Base-by-base conservation (phyloP, 148 eudicot species). In the Fagopyrum homotropicum region DNA sequence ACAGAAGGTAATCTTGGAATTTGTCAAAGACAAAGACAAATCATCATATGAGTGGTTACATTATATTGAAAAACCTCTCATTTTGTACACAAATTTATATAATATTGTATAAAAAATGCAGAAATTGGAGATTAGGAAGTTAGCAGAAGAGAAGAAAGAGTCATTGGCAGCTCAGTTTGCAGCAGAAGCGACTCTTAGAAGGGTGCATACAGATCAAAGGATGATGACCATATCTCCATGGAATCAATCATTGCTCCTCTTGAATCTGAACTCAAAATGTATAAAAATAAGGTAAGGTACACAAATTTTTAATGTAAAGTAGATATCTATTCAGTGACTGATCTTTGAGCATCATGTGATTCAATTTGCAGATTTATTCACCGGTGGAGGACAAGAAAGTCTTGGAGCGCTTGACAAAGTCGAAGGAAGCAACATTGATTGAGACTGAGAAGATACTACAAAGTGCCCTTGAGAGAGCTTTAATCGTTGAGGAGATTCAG, bases 161-260 rank as follows among this genome's bases (percentile, higher is more conserved):
- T 97, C 99, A 63, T 80, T 92, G 80, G 83, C 91, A 69, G 97
- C 99, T 52, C 99, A 92, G 77, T 92, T 83, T 84, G 99, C 97
- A 74, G 97, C 92, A 43, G 98, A 95, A 85, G 85, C 89, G 72
- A 84, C 96, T 77, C 92, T 95, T 73, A 83, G 93, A 84, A 86
- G 97, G 83, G 88, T 95, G 55, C 82, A 95, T 50, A 81, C 90
- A 50, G 75, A 80, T 80, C 97, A 77, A 92, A 89, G 79, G 96
- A 95, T 47, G 88, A 90, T 44, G 87, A 86, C 72, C 78, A 80
- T 69, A 63, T 86, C 46, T 94, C 94, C 72, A 77, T 95, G 61
- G 97, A 89, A 47, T 84, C 90, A 9, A 69, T 95, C 76, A 78
- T 92, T 70, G 92, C 97, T 69, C 99, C 99, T 76, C 88, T 92